Base-by-base conservation (phyloP, 208 protist genomes). In the Acanthamoeba divionensis region DNA sequence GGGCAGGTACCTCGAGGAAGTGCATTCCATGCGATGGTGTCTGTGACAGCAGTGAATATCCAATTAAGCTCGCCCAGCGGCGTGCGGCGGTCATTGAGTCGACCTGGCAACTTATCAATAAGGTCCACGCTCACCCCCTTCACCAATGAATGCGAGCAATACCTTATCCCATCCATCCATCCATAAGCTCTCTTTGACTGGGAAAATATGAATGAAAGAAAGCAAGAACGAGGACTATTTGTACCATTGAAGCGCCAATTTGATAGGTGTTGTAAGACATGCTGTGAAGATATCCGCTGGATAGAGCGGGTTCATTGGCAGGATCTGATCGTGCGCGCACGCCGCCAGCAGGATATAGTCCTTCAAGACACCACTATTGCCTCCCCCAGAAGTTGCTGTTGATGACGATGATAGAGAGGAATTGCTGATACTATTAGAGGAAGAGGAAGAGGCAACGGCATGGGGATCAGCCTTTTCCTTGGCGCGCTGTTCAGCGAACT, bases 11-110 rank as follows among this genome's bases (percentile, higher is more conserved):
- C 52, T 31, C 94, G 92, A 33, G 96, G 93, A 52, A 99, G 82
- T 2, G 97, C 96, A 91, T 97, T 98, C 98, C 98, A 99, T 31
- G 98, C 98, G 69, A 99, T 99, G 0, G 98, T 98, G 93, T 99
- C 98, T 0, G 98, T 99, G 45, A 99, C 95, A 1, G 98, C 98
- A 15, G 97, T 99, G 73, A 99, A 98, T 47, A 99, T 99, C 98
- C 97, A 99, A 88, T 98, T 98, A 21, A 99, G 96, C 91, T 99
- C 98, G 13, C 98, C 98, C 3, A 98, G 91, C 8, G 97, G 96
- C 4, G 97, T 98, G 62, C 95, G 94, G 69, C 96, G 95, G 79
- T 99, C 96, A 29, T 67, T 95, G 21, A 96, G 85, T 24, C 89
- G 54, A 10, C 97, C 97, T 1, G 92, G 94, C 55, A 96, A 91